phyloP scores from a whole-genome alignment of 2,329 filamentous ascomycete species.

The Fusarium sublunatum region DNA sequence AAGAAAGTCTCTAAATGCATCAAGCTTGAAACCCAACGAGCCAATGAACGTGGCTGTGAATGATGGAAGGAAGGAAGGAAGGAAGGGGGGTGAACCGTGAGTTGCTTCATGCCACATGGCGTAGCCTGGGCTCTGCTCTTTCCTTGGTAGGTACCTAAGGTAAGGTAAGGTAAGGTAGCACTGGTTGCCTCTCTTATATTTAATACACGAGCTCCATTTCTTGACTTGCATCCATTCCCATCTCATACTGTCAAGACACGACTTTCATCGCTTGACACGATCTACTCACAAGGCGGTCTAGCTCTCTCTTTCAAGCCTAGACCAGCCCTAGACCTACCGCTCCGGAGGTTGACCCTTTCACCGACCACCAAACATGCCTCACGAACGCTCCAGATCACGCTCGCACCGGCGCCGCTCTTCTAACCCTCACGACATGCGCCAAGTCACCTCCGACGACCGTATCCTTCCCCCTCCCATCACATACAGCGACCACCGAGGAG shows the following conservation, averaged over 20 bases:
- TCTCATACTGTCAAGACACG: neutral
- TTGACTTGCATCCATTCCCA: neutral
- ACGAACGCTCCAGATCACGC: constrained; percentile 33
- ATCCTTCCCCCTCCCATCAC: constrained; percentile 47
- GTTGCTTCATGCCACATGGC: constrained; percentile 12
- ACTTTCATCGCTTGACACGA: neutral
- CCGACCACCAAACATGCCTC: constrained; percentile 24
- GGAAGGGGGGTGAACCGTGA: constrained; percentile 12
- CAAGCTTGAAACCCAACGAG: neutral
- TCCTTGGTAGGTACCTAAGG: constrained; percentile 5
- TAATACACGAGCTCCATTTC: constrained; percentile 5
- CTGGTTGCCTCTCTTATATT: neutral
- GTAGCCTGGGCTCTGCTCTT: neutral
- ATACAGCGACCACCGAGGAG: constrained; percentile 37
- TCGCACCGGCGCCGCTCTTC: constrained; percentile 32
- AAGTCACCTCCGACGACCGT: constrained; percentile 21
- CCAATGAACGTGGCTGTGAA: neutral
- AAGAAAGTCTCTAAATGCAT: neutral
- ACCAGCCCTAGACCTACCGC: constrained; percentile 4
- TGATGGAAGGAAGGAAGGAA: neutral
- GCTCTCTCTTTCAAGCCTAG: neutral
- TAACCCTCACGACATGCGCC: constrained; percentile 23
- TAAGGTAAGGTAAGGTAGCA: neutral
- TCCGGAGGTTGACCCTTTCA: constrained; percentile 5
- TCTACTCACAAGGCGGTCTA: constrained; percentile 1